These are phyloP conservation scores for Exsudoporus floridanus DNA, from an alignment of 1,284 basidiomycete genomes.

Conservation along the genomic window DNA sequence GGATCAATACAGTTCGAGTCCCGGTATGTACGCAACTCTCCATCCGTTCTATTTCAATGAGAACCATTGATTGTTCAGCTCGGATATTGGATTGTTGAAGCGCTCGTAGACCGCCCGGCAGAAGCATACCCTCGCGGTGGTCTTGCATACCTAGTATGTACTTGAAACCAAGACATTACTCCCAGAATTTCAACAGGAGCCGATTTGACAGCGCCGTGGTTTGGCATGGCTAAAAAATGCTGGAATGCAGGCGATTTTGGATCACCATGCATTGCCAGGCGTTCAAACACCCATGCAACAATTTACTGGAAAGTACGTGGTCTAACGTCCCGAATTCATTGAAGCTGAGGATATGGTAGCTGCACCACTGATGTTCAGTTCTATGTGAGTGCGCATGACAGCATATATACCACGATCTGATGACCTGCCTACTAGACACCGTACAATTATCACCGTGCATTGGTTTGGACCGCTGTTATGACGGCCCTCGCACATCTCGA, in stretches of 20 bases:
- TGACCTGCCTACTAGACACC: constrained; percentile 45
- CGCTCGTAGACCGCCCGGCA: constrained; percentile 56
- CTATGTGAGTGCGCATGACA: constrained; percentile 47
- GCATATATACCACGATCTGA: constrained; percentile 2
- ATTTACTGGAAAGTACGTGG: constrained; percentile 62
- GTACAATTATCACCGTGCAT: constrained; percentile 70
- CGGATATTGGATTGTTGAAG: constrained; percentile 79
- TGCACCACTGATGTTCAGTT: constrained; percentile 72
- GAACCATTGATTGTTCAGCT: constrained; percentile 42
- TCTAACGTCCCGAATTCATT: constrained; percentile 3
- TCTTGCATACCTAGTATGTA: constrained; percentile 55
- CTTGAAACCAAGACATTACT: neutral
- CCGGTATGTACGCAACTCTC: constrained; percentile 47
- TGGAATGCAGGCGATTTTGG: constrained; percentile 65
- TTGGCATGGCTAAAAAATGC: constrained; percentile 56
- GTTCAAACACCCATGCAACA: constrained; percentile 57
- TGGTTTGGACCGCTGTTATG: constrained; percentile 78
- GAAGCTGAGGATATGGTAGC: constrained; percentile 31
- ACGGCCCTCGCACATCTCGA: constrained; percentile 68
- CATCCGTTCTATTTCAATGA: neutral
- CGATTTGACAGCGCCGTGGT: constrained; percentile 51
- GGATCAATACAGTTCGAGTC: constrained; percentile 74
- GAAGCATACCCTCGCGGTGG: constrained; percentile 74
- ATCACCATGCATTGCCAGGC: constrained; percentile 77
- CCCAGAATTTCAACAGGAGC: neutral